Percentiles rank a stretch among this genome's conserved stretches.
Evolutionary conservation across 2,329 filamentous ascomycete genomes (phyloP).

Genomic region (Phialemonium atrogriseum): DNA sequence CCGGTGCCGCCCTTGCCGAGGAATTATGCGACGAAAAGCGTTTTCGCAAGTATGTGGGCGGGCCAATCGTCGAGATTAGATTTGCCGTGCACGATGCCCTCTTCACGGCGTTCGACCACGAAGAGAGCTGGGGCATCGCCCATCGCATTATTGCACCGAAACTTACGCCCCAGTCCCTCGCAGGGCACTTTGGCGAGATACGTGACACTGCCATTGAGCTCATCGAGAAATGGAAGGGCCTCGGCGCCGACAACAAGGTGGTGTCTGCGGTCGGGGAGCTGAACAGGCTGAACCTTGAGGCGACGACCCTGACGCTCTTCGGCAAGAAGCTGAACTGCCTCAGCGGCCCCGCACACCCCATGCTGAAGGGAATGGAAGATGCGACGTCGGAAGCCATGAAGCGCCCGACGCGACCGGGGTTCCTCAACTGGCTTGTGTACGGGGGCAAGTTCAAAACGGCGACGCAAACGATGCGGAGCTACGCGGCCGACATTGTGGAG

Average conservation of each 20-base stretch:
- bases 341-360: constrained; percentile 34
- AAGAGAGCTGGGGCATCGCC: constrained; percentile 39
- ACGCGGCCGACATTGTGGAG: constrained; percentile 48
- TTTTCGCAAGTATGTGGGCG: constrained; percentile 46
- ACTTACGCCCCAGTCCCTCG: constrained; percentile 24
- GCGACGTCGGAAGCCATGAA: constrained; percentile 47
- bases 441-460: constrained; percentile 44
- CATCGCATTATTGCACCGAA: constrained; percentile 44
- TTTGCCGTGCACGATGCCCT: constrained; percentile 39
- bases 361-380: constrained; percentile 45
- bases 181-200: constrained; percentile 36
- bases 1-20: constrained; percentile 29
- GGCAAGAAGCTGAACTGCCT: constrained; percentile 41
- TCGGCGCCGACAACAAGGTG: constrained; percentile 29
- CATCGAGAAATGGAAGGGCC: constrained; percentile 37
- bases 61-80: constrained; percentile 43
- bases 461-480: constrained; percentile 45
- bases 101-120: constrained; percentile 43
- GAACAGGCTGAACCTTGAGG: constrained; percentile 44
- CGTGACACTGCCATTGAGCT: constrained; percentile 40
- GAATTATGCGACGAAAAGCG: constrained; percentile 42
- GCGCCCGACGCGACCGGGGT: constrained; percentile 39
- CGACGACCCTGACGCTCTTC: constrained; percentile 40
- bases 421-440: constrained; percentile 45
- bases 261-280: constrained; percentile 41